Percentiles rank a stretch among this genome's conserved stretches.
Conservation (phyloP, 345 rosid genomes). For the Gynandropsis gynandra region DNA sequence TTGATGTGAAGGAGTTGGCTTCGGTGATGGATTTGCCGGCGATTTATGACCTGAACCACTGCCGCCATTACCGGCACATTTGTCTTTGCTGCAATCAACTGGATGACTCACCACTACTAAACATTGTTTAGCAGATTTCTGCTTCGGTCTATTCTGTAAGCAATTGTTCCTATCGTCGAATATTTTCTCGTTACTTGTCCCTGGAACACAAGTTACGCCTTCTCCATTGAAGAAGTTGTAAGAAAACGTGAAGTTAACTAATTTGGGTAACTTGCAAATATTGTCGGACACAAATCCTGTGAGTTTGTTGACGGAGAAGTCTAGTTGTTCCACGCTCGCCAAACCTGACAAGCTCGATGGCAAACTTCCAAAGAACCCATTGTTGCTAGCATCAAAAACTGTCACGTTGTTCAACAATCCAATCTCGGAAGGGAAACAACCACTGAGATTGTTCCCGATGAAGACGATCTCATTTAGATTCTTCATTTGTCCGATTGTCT, state of each 20-base stretch:
- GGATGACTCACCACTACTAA: conserved; percentile 41
- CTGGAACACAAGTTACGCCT: conserved; percentile 35
- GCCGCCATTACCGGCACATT: conserved; percentile 26
- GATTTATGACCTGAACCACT: conserved; percentile 8
- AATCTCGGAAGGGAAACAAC: conserved; percentile 57
- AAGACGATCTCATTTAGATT: conserved; percentile 49
- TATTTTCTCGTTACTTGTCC: conserved; percentile 25
- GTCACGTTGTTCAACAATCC: conserved; percentile 44
- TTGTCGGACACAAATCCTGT: conserved; percentile 41
- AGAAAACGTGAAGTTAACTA: conserved; percentile 42
- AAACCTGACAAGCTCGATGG: conserved; percentile 34
- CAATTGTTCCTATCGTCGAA: conserved; percentile 45
- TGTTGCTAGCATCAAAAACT: conserved; percentile 41
- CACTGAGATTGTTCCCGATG: conserved; percentile 41
- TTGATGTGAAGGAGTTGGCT: neutral
- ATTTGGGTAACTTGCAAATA: conserved; percentile 39
- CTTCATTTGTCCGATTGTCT: conserved; percentile 44
- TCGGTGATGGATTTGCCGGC: neutral
- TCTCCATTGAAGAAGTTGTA: conserved; percentile 50
- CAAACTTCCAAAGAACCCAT: conserved; percentile 40
- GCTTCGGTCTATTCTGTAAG: conserved; percentile 39
- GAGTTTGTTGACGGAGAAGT: conserved; percentile 33
- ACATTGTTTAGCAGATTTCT: conserved; percentile 34
- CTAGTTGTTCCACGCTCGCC: conserved; percentile 31
- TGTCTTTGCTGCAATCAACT: conserved; percentile 48